phyloP scores from a whole-genome alignment of 208 protist genomes.

The Acanthamoeba castellanii region DNA sequence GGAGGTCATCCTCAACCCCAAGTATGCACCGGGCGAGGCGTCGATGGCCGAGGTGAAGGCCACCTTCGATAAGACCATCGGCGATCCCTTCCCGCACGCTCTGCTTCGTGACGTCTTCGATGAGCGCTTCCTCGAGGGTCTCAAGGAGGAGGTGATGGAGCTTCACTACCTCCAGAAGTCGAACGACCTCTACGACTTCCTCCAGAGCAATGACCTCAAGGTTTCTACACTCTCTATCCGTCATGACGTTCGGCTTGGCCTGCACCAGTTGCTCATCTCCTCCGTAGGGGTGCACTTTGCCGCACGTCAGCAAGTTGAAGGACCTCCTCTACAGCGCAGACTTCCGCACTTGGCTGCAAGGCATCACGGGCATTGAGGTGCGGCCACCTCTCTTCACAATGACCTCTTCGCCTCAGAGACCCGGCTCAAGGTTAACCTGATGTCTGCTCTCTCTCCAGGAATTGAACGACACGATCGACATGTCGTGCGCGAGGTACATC shows the following conservation, averaged over 20 bases:
- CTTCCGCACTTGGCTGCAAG: constrained; percentile 20
- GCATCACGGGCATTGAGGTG: constrained; percentile 47
- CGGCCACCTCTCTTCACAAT: neutral
- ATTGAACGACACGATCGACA: constrained; percentile 61
- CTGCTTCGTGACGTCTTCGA: constrained; percentile 1
- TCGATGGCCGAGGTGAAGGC: constrained; percentile 13
- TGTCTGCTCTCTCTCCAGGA: neutral
- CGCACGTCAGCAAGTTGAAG: constrained; percentile 25
- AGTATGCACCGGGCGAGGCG: neutral
- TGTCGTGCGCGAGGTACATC: constrained; percentile 45
- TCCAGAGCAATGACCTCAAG: constrained; percentile 64
- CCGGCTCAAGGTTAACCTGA: neutral
- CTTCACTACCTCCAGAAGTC: constrained; percentile 33
- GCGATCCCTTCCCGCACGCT: constrained; percentile 49
- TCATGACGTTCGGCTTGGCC: no score
- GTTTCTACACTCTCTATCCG: neutral
- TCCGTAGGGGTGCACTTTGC: neutral
- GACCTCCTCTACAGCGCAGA: constrained; percentile 12
- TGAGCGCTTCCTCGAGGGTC: constrained; percentile 27
- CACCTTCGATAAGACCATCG: neutral
- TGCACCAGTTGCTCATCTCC: neutral
- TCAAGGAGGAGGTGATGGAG: constrained; percentile 26
- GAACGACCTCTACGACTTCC: constrained; percentile 63
- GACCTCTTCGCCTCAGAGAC: neutral
- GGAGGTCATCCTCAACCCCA: constrained; percentile 18